Conservation (phyloP, 2,329 filamentous ascomycete genomes). For the Sclerotiophoma versabilis region DNA sequence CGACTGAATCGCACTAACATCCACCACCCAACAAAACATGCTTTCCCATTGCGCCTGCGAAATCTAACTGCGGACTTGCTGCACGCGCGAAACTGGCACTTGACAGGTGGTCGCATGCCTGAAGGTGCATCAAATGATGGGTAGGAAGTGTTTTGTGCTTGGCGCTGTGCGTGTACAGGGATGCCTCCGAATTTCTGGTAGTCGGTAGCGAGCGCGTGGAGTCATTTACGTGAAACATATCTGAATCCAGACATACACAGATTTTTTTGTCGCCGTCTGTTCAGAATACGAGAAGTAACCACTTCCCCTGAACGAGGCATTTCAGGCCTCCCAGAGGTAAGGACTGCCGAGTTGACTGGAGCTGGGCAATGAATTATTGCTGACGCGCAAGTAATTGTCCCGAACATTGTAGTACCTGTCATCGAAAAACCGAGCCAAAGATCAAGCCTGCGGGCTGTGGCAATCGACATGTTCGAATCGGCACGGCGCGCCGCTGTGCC, state of each 20-base stretch:
- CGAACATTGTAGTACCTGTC: slow-evolving; percentile 5
- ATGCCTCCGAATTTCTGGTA: slow-evolving; percentile 8
- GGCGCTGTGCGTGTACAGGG: slow-evolving; percentile 2
- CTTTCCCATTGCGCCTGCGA: background rate
- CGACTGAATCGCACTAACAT: slow-evolving; percentile 3
- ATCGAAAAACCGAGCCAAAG: background rate
- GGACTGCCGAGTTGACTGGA: slow-evolving; percentile 1
- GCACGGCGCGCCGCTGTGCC: background rate
- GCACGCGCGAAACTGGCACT: background rate
- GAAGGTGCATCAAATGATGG: background rate
- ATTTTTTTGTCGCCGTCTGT: background rate
- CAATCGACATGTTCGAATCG: background rate
- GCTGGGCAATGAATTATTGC: background rate
- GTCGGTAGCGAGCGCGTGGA: slow-evolving; percentile 11
- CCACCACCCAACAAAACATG: slow-evolving; percentile 10
- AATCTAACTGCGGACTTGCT: background rate
- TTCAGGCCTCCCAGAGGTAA: background rate
- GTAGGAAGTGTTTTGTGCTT: background rate
- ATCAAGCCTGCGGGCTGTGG: background rate
- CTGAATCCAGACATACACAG: slow-evolving; percentile 1
- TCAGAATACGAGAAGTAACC: background rate
- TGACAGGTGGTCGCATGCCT: background rate
- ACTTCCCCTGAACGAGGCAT: background rate
- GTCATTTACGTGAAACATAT: slow-evolving; percentile 10
- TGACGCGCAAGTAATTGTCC: background rate